Evolutionary conservation across 1,139 yeast genomes (phyloP).

Genomic region (Meyerozyma smithsonii): DNA sequence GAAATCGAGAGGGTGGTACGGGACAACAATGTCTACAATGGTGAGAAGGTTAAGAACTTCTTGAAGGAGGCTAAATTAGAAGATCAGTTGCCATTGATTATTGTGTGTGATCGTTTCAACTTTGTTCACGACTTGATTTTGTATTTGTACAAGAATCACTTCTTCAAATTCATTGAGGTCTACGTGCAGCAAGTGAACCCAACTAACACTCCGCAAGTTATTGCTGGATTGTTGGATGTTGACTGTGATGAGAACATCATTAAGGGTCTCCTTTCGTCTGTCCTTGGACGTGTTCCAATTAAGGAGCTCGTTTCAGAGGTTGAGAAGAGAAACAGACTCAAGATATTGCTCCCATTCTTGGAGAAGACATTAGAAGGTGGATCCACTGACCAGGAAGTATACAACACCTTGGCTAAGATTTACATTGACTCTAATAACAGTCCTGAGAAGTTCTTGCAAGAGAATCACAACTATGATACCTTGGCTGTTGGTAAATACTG

Average conservation of each 20-base stretch:
- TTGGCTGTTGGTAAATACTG: slow-evolving; percentile 95
- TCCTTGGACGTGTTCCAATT: slow-evolving; percentile 91
- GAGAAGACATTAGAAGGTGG: slow-evolving; percentile 89
- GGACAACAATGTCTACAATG: slow-evolving; percentile 90
- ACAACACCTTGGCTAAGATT: slow-evolving; percentile 92
- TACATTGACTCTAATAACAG: slow-evolving; percentile 96
- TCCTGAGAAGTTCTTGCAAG: slow-evolving; percentile 94
- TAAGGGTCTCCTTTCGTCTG: slow-evolving; percentile 75
- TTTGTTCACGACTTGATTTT: slow-evolving; percentile 91
- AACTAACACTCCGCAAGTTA: slow-evolving; percentile 89
- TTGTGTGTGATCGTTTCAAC: slow-evolving; percentile 90
- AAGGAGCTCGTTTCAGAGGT: slow-evolving; percentile 88
- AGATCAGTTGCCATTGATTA: slow-evolving; percentile 93
- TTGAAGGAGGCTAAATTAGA: slow-evolving; percentile 90
- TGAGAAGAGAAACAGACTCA: slow-evolving; percentile 92
- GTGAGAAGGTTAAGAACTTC: slow-evolving; percentile 95
- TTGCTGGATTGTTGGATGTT: slow-evolving; percentile 93
- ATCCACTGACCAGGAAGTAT: slow-evolving; percentile 85
- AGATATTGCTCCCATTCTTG: slow-evolving; percentile 85
- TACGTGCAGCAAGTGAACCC: slow-evolving; percentile 98
- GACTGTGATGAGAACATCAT: slow-evolving; percentile 93
- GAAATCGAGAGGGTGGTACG: slow-evolving; percentile 95
- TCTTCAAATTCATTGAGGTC: slow-evolving; percentile 92
- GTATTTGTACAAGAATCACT: slow-evolving; percentile 91
- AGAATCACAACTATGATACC: slow-evolving; percentile 85